A percentile compares a stretch with the other conserved stretches of the same genome.
phyloP scores from a whole-genome alignment of 1,139 yeast species.

The Wickerhamiella infanticola region DNA sequence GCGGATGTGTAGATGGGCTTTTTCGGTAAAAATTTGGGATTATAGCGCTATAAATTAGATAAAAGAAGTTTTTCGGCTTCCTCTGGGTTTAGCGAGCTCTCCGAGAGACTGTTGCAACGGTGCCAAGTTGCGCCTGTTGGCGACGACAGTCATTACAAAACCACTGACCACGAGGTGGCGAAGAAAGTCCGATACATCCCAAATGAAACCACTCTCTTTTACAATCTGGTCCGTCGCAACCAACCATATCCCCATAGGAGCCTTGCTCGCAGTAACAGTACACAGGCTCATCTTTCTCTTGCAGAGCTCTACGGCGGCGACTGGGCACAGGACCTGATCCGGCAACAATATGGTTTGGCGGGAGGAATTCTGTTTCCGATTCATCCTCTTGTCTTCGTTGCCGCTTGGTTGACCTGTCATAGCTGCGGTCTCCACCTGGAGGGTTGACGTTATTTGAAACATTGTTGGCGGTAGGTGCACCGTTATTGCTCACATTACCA shows the following conservation, averaged over 20 bases:
- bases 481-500: background rate
- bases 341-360: background rate
- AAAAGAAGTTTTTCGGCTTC: too few relatives aligned
- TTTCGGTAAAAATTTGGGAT: too few relatives aligned
- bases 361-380: constrained; percentile 4
- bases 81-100: too few relatives aligned
- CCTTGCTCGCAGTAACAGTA: constrained; percentile 96
- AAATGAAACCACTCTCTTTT: constrained; percentile 95
- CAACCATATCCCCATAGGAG: constrained; percentile 99
- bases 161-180: constrained; percentile 95
- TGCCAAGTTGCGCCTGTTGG: background rate
- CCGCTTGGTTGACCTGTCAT: background rate
- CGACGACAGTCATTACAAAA: constrained; percentile 71
- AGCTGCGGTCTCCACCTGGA: background rate
- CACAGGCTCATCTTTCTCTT: constrained; percentile 42
- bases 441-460: background rate
- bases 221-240: constrained; percentile 92
- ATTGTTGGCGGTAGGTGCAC: background rate
- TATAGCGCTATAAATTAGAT: too few relatives aligned
- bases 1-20: too few relatives aligned
- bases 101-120: background rate
- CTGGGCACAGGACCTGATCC: background rate
- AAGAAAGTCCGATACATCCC: constrained; percentile 82
- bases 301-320: constrained; percentile 7
- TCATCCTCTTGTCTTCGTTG: constrained; percentile 3